Evolutionary conservation across 768 basidiomycete species (phyloP), one percentile per base, ranked within the genome.

Genomic region (Suillus occidentalis): DNA sequence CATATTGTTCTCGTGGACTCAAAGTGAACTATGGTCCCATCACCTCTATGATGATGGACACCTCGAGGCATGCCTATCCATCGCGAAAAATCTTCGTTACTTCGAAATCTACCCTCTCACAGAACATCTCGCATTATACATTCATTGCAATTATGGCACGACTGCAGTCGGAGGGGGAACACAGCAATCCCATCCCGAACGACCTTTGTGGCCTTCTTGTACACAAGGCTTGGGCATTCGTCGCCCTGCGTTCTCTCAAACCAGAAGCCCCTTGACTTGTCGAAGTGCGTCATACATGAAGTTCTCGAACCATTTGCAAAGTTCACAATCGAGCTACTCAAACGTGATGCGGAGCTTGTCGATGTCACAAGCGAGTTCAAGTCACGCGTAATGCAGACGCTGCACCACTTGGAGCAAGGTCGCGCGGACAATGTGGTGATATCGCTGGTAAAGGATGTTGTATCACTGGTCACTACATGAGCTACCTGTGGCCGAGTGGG

Each of bases 111-210:
- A 61, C 28, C 63, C 63, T 7, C 28, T 65, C 20, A 65, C 49
- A 49, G 64, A 63, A 42, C 64, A 65, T 50, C 60, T 65, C 20
- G 64, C 60, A 18, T 60, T 62, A 22, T 65, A 65, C 50, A 50
- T 62, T 62, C 42, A 50, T 65, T n/a, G 39, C 50, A 22, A 52
- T 53, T 40, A 49, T 62, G 10, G 60, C 60, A 43, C 39, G 28
- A 16, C 62, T 63, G 4, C 18, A 28, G 20, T 28, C 39, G 50
- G 39, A 63, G 52, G 61, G 22, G 39, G 57, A 42, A 57, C 20
- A 43, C 22, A 6, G 20, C 28, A 16, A 59, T 16, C 60, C 45
- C 22, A 25, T 58, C 57, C 64, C 40, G 14, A 12, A 37, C 7
- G 60, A 65, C 36, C 60, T 65, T 8, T 64, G 56, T 42, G 37